Conservation (phyloP, 257 asterid genomes). For the Forsythia viridissima region DNA sequence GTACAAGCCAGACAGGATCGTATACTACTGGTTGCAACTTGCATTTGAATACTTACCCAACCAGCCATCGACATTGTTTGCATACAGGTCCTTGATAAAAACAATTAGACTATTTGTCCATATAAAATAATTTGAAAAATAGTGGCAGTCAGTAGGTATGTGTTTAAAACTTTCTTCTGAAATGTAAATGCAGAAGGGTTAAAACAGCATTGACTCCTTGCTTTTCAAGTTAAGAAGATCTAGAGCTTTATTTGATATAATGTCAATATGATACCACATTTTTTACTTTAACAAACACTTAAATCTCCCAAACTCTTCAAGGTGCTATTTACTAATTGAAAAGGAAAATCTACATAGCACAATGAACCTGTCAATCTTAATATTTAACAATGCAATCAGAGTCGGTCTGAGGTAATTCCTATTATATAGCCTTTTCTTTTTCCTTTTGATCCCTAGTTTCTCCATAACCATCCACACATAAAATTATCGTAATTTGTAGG, state of each 20-base stretch:
- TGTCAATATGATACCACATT: neutral
- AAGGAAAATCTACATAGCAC: neutral
- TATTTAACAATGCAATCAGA: neutral
- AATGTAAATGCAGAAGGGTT: neutral
- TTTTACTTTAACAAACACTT: conserved; percentile 14
- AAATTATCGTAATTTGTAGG: neutral
- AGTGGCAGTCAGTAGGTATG: neutral
- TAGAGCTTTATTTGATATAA: neutral
- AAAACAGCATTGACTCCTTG: neutral
- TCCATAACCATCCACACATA: neutral
- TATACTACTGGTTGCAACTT: neutral
- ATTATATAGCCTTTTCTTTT: too few species aligned
- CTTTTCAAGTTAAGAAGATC: neutral
- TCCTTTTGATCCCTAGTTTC: neutral
- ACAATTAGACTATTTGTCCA: neutral
- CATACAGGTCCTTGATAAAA: neutral
- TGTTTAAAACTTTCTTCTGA: neutral
- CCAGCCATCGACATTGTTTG: neutral
- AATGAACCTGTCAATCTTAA: neutral
- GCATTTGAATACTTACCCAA: neutral
- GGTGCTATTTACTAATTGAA: neutral
- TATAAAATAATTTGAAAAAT: neutral
- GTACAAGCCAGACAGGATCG: neutral
- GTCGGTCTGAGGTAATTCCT: neutral
- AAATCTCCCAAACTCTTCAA: conserved; percentile 1